These are phyloP conservation scores for Globisporangium uncinulatum DNA, from an alignment of 352 stramenopile species.

Conservation along the genomic window DNA sequence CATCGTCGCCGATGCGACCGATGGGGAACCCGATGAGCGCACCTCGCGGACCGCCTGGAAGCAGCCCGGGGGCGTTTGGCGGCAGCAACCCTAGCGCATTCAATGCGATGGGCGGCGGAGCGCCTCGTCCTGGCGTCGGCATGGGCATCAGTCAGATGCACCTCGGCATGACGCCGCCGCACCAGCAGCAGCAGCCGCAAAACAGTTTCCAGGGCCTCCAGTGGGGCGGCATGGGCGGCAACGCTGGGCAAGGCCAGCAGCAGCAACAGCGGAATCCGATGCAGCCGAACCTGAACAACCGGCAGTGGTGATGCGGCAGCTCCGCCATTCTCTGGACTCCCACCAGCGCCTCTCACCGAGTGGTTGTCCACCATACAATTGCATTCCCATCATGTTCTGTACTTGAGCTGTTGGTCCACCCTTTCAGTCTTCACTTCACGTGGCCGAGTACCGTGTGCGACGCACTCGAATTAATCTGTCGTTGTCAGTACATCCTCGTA, in stretches of 20 bases:
- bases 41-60: slow-evolving; percentile 18
- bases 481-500: no score
- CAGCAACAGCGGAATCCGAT: slow-evolving; percentile 53
- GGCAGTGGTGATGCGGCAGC: slow-evolving; percentile 30
- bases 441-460: no score
- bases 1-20: slow-evolving; percentile 21
- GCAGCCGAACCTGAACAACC: slow-evolving; percentile 32
- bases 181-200: slow-evolving; percentile 39
- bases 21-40: slow-evolving; percentile 27
- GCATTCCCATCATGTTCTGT: no score
- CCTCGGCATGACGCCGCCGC: slow-evolving; percentile 46
- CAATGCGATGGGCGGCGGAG: slow-evolving; percentile 29
- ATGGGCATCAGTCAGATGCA: slow-evolving; percentile 87
- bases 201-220: slow-evolving; percentile 84
- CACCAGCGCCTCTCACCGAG: no score
- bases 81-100: slow-evolving; percentile 24
- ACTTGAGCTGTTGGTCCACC: no score
- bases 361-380: no score
- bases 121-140: slow-evolving; percentile 35
- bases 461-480: no score
- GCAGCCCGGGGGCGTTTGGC: slow-evolving; percentile 16
- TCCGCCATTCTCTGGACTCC: no score
- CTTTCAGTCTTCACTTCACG: no score
- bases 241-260: slow-evolving; percentile 36
- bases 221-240: slow-evolving; percentile 71